Conservation (phyloP, 2,329 filamentous ascomycete genomes). For the Madurella mycetomatis region DNA sequence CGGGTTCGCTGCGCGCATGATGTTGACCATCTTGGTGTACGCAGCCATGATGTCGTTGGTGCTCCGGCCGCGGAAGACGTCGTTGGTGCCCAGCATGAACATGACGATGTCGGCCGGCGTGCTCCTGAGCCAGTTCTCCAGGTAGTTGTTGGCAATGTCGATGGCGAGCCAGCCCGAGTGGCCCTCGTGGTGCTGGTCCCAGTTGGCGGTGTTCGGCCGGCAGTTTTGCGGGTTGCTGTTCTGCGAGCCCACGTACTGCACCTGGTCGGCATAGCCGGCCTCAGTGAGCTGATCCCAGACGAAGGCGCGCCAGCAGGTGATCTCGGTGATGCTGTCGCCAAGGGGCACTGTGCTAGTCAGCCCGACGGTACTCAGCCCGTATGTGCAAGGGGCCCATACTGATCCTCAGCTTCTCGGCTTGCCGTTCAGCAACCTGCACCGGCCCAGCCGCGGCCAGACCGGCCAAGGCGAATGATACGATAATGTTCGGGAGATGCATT, state of each 20-base stretch:
- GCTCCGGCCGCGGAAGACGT: constrained; percentile 32
- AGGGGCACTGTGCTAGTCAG: constrained; percentile 33
- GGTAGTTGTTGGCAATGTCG: constrained; percentile 40
- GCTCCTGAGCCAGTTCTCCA: constrained; percentile 36
- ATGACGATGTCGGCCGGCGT: constrained; percentile 40
- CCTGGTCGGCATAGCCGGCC: constrained; percentile 32
- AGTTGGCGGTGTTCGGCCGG: constrained; percentile 30
- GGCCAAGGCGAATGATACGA: constrained; percentile 15
- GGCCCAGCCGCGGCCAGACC: constrained; percentile 12
- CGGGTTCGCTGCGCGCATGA: constrained; percentile 35
- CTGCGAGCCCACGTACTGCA: constrained; percentile 41
- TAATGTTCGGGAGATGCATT: constrained; percentile 20
- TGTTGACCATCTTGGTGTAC: constrained; percentile 37
- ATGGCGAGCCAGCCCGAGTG: constrained; percentile 41
- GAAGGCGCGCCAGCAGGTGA: constrained; percentile 41
- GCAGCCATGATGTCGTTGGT: constrained; percentile 35
- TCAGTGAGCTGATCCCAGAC: constrained; percentile 38
- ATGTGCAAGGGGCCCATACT: constrained; percentile 9
- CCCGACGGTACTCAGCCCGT: background rate
- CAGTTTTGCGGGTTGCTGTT: constrained; percentile 37
- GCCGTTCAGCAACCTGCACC: constrained; percentile 17
- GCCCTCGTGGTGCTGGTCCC: constrained; percentile 40
- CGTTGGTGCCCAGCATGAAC: constrained; percentile 45
- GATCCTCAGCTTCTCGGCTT: constrained; percentile 21
- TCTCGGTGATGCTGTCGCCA: constrained; percentile 43